phyloP scores from a whole-genome alignment of 768 basidiomycete species.

The Lactarius indigo region DNA sequence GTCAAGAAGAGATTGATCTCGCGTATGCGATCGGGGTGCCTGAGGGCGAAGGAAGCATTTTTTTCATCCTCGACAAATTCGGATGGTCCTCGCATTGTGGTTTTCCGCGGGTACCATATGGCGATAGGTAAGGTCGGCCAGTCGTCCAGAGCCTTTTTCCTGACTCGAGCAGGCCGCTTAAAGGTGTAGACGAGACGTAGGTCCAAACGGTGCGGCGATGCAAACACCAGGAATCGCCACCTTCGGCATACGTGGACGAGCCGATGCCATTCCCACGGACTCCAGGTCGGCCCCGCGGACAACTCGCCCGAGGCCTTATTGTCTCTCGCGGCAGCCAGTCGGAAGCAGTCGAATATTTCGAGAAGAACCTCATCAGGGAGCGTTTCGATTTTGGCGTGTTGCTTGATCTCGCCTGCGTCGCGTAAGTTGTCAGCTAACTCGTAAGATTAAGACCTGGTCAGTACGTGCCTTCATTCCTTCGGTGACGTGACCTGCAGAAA shows the following conservation, averaged over 20 bases:
- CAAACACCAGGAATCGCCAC: neutral
- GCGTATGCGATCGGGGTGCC: neutral
- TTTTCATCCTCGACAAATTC: neutral
- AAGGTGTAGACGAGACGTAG: neutral
- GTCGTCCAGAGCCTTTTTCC: neutral
- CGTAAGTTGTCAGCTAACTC: neutral
- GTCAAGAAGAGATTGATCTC: constrained; percentile 7
- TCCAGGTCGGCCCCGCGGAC: neutral
- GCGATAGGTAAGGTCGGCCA: constrained; percentile 13
- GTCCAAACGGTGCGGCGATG: neutral
- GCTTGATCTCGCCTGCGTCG: neutral
- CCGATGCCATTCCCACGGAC: neutral
- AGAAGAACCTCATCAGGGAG: neutral
- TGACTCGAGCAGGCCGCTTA: neutral
- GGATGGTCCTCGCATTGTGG: neutral
- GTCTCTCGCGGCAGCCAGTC: neutral
- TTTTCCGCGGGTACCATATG: neutral
- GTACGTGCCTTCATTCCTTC: neutral
- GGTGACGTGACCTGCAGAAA: neutral
- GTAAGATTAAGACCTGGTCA: neutral
- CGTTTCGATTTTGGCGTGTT: neutral
- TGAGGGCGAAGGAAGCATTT: neutral
- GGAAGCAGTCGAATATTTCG: neutral
- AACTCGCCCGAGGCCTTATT: neutral
- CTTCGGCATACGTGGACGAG: neutral